Evolutionary conservation across 192 early-diverging fungal species (phyloP).

Genomic region (Obelidium mucronatum): DNA sequence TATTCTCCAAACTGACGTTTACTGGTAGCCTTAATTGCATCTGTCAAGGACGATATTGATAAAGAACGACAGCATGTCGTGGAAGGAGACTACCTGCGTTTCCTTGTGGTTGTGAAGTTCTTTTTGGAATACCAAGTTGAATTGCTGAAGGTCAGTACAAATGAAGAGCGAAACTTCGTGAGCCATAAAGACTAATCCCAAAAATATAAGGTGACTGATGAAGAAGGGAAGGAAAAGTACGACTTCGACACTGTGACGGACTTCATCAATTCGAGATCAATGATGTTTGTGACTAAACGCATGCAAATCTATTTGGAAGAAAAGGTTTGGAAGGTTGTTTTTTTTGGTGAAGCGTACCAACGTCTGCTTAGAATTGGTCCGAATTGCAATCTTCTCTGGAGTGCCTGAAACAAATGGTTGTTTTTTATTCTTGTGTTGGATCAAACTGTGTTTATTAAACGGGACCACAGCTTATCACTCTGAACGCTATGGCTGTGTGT

Average conservation of each 20-base stretch:
- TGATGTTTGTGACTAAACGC: slow-evolving; percentile 45
- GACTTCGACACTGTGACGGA: slow-evolving; percentile 55
- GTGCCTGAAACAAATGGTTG: slow-evolving; percentile 73
- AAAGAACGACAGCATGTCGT: slow-evolving; percentile 46
- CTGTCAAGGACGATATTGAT: slow-evolving; percentile 53
- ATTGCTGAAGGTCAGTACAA: slow-evolving; percentile 15
- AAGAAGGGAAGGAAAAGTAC: slow-evolving; percentile 18
- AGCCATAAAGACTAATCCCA: not conserved
- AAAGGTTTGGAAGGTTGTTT: slow-evolving; percentile 33
- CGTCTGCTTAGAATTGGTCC: slow-evolving; percentile 53
- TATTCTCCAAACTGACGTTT: not conserved
- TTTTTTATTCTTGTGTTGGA: not conserved
- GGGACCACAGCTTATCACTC: slow-evolving; percentile 48
- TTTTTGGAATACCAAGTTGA: slow-evolving; percentile 48
- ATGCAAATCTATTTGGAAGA: slow-evolving; percentile 46
- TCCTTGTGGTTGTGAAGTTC: slow-evolving; percentile 48
- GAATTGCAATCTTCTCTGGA: slow-evolving; percentile 61
- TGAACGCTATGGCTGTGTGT: slow-evolving; percentile 62
- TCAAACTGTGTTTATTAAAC: not conserved
- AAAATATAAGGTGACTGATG: slow-evolving; percentile 2
- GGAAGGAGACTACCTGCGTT: slow-evolving; percentile 43
- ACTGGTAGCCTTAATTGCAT: slow-evolving; percentile 40
- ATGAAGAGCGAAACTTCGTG: not conserved
- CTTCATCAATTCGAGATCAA: slow-evolving; percentile 43
- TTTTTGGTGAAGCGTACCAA: not conserved